Percentiles rank a stretch among this genome's conserved stretches.
Conservation (phyloP, 2,329 filamentous ascomycete genomes). For the Clonostachys sp. region DNA sequence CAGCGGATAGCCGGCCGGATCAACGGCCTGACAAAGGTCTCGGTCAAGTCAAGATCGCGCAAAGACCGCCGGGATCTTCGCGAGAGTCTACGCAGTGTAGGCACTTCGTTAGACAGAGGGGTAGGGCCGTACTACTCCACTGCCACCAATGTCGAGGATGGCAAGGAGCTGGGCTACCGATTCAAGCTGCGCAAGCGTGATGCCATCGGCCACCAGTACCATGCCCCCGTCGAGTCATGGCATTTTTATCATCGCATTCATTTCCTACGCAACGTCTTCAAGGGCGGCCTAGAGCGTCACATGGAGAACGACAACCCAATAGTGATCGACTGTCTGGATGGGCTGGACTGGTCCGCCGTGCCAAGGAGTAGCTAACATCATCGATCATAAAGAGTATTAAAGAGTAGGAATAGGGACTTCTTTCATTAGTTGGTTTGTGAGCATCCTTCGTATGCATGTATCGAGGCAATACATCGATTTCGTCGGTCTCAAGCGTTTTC, state of each 20-base stretch:
- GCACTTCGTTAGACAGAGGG: slow-evolving; percentile 48
- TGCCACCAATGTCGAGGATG: slow-evolving; percentile 25
- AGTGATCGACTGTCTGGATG: slow-evolving; percentile 28
- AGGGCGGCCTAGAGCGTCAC: slow-evolving; percentile 34
- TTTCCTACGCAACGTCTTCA: slow-evolving; percentile 41
- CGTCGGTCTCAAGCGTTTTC: too few species aligned
- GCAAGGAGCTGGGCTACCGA: slow-evolving; percentile 33
- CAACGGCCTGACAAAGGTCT: slow-evolving; percentile 38
- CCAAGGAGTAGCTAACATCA: not conserved
- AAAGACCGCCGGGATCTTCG: slow-evolving; percentile 42
- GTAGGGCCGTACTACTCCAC: slow-evolving; percentile 51
- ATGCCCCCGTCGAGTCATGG: slow-evolving; percentile 42
- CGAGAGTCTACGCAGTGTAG: slow-evolving; percentile 42
- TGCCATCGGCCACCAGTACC: slow-evolving; percentile 7
- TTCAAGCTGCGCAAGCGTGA: slow-evolving; percentile 33
- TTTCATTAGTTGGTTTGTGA: too few species aligned
- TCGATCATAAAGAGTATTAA: too few species aligned
- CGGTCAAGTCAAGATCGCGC: slow-evolving; percentile 44
- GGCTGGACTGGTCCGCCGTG: slow-evolving; percentile 20
- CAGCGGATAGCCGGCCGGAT: slow-evolving; percentile 42
- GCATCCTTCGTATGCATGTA: too few species aligned
- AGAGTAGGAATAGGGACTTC: too few species aligned
- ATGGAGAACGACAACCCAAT: slow-evolving; percentile 27
- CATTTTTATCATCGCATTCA: slow-evolving; percentile 42
- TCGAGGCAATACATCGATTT: too few species aligned